These are phyloP conservation scores for Lodderomyces parapsilosis DNA, from an alignment of 1,139 yeast species.

Conservation along the genomic window DNA sequence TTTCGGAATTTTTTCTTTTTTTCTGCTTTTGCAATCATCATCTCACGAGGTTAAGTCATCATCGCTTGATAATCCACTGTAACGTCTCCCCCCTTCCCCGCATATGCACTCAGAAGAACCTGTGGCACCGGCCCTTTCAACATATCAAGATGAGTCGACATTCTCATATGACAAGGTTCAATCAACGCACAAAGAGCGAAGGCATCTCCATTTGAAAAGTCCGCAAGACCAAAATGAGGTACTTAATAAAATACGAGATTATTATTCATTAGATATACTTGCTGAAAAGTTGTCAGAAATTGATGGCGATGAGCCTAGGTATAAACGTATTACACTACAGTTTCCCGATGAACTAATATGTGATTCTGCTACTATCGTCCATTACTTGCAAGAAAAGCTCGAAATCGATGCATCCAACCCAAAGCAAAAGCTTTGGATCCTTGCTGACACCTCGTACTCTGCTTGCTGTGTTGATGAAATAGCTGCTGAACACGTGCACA, in stretches of 20 bases:
- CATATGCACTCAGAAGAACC: conserved; percentile 14
- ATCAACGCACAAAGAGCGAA: conserved; percentile 27
- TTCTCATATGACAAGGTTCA: conserved; percentile 43
- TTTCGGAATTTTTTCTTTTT: background rate
- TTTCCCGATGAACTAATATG: conserved; percentile 81
- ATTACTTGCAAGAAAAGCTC: conserved; percentile 35
- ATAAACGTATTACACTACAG: conserved; percentile 69
- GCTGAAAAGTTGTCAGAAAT: conserved; percentile 29
- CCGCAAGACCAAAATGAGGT: conserved; percentile 25
- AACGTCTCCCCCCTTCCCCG: background rate
- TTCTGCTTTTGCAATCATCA: background rate
- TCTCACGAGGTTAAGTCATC: too few relatives aligned
- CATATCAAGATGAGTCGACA: conserved; percentile 54
- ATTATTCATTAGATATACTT: conserved; percentile 53
- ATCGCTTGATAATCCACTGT: background rate
- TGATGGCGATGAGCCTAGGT: conserved; percentile 25
- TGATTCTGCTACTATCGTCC: conserved; percentile 74
- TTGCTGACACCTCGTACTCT: conserved; percentile 95
- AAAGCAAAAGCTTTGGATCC: conserved; percentile 49
- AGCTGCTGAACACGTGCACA: conserved; percentile 89
- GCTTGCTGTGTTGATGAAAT: conserved; percentile 97
- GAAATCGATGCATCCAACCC: background rate
- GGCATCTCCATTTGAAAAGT: conserved; percentile 29
- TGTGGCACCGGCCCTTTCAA: conserved; percentile 59
- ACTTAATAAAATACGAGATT: conserved; percentile 34